Evolutionary conservation across 2,329 filamentous ascomycete genomes (phyloP), one percentile per base, ranked within the genome.

Genomic region (Botrytis paeoniae): DNA sequence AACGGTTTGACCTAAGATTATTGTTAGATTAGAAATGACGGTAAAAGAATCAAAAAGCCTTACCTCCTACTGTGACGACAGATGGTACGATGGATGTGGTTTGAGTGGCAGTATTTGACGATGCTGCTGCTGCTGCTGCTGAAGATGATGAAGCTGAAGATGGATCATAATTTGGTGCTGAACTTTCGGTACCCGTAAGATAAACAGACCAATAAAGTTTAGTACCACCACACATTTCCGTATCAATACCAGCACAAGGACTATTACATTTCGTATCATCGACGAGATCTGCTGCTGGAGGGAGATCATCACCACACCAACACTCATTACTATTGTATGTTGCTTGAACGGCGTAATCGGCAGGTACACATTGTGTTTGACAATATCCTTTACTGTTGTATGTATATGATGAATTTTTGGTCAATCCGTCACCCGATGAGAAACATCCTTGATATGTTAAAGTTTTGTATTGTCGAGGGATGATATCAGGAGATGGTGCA

Each of bases 321-420:
- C 80, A 81, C n/a, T 76, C 74, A 10, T 61, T 74, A 16, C 59
- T 68, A 35, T 76, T 75, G 16, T 74, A 76, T n/a, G 76, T 78
- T 37, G 77, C 79, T 64, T 80, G 74, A 16, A 77, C 76, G 3
- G 76, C 61, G n/a, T 70, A 71, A 39, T 72, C 73, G 60, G 63
- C 10, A 6, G 72, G 74, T 29, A 75, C 71, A 72, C 79, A 80
- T 57, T 74, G 48, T 9, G 43, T 54, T 61, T 77, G 76, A 62
- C 78, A 81, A 22, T 75, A 76, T 57, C 78, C 80, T 18, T 74
- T 76, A 3, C 77, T 78, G 57, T 81, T 79, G 74, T 73, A 81
- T 12, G 64, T 74, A 29, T 76, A 72, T n/a, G 78, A 75, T 16
- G 69, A 68, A 66, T 79, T 79, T 54, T 78, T 73, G 3, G 65